Conservation (phyloP, 139 green algal species). For the Picochlorum sp. region DNA sequence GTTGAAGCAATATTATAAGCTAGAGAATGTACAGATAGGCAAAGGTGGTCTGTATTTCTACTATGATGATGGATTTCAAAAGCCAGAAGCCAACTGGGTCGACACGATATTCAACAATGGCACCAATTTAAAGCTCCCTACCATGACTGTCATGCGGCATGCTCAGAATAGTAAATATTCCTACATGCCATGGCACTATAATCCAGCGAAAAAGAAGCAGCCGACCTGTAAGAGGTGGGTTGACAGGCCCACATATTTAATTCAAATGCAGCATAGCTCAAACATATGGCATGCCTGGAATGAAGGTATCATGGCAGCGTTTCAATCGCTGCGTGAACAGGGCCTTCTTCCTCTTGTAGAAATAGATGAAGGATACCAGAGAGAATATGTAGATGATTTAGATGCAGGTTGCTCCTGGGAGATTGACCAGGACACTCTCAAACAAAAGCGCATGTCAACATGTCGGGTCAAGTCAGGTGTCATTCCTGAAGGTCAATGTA, state of each 20-base stretch:
- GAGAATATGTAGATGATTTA: slow-evolving; percentile 4
- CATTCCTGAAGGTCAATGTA: not conserved
- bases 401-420: not conserved
- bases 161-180: not conserved
- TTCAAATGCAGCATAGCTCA: slow-evolving; percentile 22
- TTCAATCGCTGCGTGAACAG: slow-evolving; percentile 31
- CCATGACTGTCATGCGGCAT: not conserved
- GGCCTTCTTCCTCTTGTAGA: slow-evolving; percentile 29
- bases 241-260: slow-evolving; percentile 21
- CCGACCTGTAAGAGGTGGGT: slow-evolving; percentile 19
- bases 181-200: not conserved
- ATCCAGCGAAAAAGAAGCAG: not conserved
- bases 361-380: slow-evolving; percentile 22
- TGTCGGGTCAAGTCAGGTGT: not conserved
- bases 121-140: not conserved
- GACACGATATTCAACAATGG: slow-evolving; percentile 4
- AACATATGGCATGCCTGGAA: slow-evolving; percentile 36
- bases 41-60: not conserved
- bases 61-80: not conserved
- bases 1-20: slow-evolving; percentile 6
- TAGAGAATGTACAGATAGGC: slow-evolving; percentile 2
- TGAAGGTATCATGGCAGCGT: slow-evolving; percentile 27
- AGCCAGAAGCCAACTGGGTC: not conserved
- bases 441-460: not conserved
- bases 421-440: not conserved